Evolutionary conservation across 805 yeast species (phyloP).

Genomic region (Candida incommunis): DNA sequence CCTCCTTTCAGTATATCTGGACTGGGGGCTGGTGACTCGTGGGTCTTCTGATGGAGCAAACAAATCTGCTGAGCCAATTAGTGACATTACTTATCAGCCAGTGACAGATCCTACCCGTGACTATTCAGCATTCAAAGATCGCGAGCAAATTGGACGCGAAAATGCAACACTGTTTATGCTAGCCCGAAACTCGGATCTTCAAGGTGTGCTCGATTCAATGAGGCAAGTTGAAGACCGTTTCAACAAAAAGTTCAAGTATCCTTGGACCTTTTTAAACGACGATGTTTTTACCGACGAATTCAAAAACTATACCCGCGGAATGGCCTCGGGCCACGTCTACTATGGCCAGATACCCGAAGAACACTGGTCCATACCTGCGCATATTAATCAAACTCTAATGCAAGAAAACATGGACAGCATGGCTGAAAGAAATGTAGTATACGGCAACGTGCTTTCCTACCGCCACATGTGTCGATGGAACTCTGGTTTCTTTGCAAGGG

Average conservation of each 20-base stretch:
- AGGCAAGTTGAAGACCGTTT: constrained; percentile 84
- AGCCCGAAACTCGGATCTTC: constrained; percentile 67
- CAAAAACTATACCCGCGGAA: constrained; percentile 45
- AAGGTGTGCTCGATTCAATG: constrained; percentile 62
- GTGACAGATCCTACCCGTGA: not conserved
- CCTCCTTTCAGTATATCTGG: not conserved
- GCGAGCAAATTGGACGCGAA: constrained; percentile 37
- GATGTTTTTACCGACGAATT: constrained; percentile 74
- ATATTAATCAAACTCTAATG: constrained; percentile 47
- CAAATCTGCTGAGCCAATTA: not conserved
- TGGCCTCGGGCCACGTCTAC: constrained; percentile 63
- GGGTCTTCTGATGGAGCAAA: not conserved
- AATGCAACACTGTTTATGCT: constrained; percentile 84
- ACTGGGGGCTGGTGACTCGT: not conserved
- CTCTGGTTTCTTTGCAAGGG: constrained; percentile 80
- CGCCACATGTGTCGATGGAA: constrained; percentile 95
- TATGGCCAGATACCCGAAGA: constrained; percentile 73
- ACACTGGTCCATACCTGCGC: constrained; percentile 68
- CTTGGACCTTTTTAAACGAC: constrained; percentile 93
- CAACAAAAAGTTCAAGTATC: constrained; percentile 67
- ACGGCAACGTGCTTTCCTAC: constrained; percentile 53
- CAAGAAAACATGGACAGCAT: constrained; percentile 32
- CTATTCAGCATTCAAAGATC: constrained; percentile 8
- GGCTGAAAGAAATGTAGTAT: constrained; percentile 36
- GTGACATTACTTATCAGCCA: not conserved